Evolutionary conservation across 805 yeast genomes (phyloP), one percentile per base, ranked within the genome.

Genomic region (Yarrowia yakushimensis): DNA sequence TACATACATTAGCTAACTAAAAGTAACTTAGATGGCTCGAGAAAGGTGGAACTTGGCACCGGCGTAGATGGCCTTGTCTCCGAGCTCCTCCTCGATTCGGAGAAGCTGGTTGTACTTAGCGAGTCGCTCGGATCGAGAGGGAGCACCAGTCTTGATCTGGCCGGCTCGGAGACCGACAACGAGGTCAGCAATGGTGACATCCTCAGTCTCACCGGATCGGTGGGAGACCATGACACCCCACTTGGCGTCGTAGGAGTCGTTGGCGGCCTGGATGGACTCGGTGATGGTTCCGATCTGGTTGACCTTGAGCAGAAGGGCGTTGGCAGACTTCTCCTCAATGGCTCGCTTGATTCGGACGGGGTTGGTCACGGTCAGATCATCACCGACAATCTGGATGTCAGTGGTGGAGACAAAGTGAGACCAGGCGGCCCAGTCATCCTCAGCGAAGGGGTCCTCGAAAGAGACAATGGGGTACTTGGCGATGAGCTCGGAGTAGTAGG

Each of bases 191-290:
- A 93, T 93, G 83, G 90, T 87, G 74, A 96, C 87, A 82, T 94
- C 99, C 84, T 94, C 99, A 71, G 97, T 92, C 85, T 93, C 99
- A 83, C 99, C 99, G 73, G 97, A 92, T 87, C 99, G 91, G 90
- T 93, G 99, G 75, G 97, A 92, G 74, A 94, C 98, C 97, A 93
- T 92, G 77, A 92, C 97, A 85, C 97, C 97, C 99, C 99, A 93
- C 76, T 90, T 90, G 69, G 97, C 97, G 69, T 85, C 86, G 82
- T 85, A 92, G 65, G 98, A 89, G 80, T 88, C 94, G 78, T 88
- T 81, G 74, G 98, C 97, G 75, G 98, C 97, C 79, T 90, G 84
- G 81, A 93, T 91, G 69, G 98, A 90, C 85, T 93, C 99, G 72
- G 96, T 78, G 73, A 93, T 82, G 70, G 97, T 82, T 84, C 99